phyloP scores from a whole-genome alignment of 2,329 filamentous ascomycete genomes.

The Paramyrothecium roridum region DNA sequence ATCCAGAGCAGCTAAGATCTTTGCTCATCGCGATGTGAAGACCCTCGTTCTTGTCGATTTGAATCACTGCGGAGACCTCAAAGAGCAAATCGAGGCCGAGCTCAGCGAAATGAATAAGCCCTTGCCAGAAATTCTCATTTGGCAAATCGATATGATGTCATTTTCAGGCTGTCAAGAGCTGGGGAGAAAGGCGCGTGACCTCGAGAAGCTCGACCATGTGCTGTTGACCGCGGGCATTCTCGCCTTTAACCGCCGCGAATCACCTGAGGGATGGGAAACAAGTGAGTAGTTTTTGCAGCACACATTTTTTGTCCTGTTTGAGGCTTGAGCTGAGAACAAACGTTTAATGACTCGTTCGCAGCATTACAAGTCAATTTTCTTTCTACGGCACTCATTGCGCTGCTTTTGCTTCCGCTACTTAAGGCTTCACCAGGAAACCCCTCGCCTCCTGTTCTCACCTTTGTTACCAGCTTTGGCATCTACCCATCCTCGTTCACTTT shows the following conservation, averaged over 20 bases:
- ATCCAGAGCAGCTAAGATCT: constrained; percentile 30
- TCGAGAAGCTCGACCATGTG: constrained; percentile 29
- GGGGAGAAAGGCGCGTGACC: constrained; percentile 12
- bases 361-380: constrained; percentile 34
- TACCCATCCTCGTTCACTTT: constrained; percentile 34
- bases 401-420: constrained; percentile 28
- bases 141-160: constrained; percentile 33
- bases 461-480: constrained; percentile 33
- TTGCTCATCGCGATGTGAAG: constrained; percentile 27
- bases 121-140: constrained; percentile 27
- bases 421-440: constrained; percentile 26
- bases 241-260: constrained; percentile 28
- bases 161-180: constrained; percentile 29
- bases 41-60: constrained; percentile 33
- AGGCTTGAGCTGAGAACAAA: constrained; percentile 1
- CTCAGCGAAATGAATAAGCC: constrained; percentile 17
- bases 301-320: neutral
- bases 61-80: constrained; percentile 25
- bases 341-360: constrained; percentile 3
- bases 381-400: constrained; percentile 27
- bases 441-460: constrained; percentile 30
- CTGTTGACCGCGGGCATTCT: constrained; percentile 34
- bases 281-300: constrained; percentile 16
- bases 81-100: constrained; percentile 28
- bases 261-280: constrained; percentile 35